A percentile compares a stretch with the other conserved stretches of the same genome.
Conservation (phyloP, 2,329 filamentous ascomycete species). For the Aplosporella prunicola region DNA sequence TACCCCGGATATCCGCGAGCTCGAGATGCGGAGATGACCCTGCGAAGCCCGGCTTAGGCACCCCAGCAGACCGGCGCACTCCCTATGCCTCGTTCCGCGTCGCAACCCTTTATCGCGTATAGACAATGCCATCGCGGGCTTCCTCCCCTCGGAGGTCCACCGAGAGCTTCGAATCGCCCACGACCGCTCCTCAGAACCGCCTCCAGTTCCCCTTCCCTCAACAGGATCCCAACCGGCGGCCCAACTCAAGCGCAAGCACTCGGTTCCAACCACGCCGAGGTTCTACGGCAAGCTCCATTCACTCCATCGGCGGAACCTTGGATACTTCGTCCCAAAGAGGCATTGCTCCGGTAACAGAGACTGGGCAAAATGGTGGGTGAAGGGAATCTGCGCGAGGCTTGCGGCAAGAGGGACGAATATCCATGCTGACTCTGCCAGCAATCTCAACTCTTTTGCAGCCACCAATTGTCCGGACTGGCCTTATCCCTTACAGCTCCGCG, state of each 20-base stretch:
- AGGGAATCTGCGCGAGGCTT: background rate
- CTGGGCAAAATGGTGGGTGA: constrained; percentile 78
- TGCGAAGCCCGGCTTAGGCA: constrained; percentile 1
- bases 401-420: background rate
- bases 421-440: constrained; percentile 40
- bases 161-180: constrained; percentile 40
- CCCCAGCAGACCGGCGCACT: constrained; percentile 5
- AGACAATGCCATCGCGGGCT: constrained; percentile 34
- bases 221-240: constrained; percentile 44
- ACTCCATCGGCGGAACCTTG: constrained; percentile 75
- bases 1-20: background rate
- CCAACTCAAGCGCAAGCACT: constrained; percentile 31
- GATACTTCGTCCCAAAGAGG: constrained; percentile 56
- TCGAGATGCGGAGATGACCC: constrained; percentile 5
- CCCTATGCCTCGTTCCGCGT: constrained; percentile 15
- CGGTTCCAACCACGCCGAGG: constrained; percentile 55
- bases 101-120: constrained; percentile 6
- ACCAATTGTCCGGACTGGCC: constrained; percentile 79
- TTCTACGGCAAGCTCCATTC: constrained; percentile 79
- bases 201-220: constrained; percentile 47
- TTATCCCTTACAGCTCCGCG: constrained; percentile 67
- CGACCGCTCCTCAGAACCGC: constrained; percentile 30
- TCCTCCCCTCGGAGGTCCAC: constrained; percentile 36
- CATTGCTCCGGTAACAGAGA: constrained; percentile 55
- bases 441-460: constrained; percentile 91